Percentiles rank a stretch among this genome's conserved stretches.
Evolutionary conservation across 2,329 filamentous ascomycete species (phyloP).

Genomic region (Talaromyces sp.): DNA sequence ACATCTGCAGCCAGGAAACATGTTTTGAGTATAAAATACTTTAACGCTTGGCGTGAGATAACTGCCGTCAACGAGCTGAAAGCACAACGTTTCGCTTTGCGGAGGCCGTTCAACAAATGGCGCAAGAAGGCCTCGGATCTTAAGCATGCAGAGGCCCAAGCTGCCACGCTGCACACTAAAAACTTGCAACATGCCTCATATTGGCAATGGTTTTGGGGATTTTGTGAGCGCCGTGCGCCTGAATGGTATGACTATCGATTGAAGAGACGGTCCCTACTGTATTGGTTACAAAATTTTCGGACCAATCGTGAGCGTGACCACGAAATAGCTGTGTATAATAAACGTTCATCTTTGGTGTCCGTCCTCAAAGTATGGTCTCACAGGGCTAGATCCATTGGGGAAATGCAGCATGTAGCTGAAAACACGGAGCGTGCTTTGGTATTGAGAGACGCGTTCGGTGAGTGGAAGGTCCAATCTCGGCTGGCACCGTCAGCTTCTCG

Average conservation of each 20-base stretch:
- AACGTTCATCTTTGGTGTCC: conserved; percentile 29
- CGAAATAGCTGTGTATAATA: conserved; percentile 40
- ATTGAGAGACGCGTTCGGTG: conserved; percentile 41
- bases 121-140: conserved; percentile 45
- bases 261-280: conserved; percentile 44
- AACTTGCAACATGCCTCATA: conserved; percentile 38
- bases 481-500: conserved; percentile 46
- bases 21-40: conserved; percentile 69
- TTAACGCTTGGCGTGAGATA: conserved; percentile 69
- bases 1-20: conserved; percentile 71
- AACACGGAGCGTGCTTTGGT: conserved; percentile 34
- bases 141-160: conserved; percentile 38
- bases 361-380: conserved; percentile 40
- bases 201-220: conserved; percentile 50
- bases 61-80: conserved; percentile 63
- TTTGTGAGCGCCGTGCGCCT: conserved; percentile 48
- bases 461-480: conserved; percentile 47
- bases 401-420: conserved; percentile 35
- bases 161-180: conserved; percentile 31
- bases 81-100: conserved; percentile 54
- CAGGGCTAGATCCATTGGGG: conserved; percentile 31
- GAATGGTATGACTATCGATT: conserved; percentile 46
- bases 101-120: conserved; percentile 60
- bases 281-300: conserved; percentile 44
- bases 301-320: conserved; percentile 43